phyloP scores from a whole-genome alignment of 2,329 filamentous ascomycete genomes.

The Chlorencoelia australis region DNA sequence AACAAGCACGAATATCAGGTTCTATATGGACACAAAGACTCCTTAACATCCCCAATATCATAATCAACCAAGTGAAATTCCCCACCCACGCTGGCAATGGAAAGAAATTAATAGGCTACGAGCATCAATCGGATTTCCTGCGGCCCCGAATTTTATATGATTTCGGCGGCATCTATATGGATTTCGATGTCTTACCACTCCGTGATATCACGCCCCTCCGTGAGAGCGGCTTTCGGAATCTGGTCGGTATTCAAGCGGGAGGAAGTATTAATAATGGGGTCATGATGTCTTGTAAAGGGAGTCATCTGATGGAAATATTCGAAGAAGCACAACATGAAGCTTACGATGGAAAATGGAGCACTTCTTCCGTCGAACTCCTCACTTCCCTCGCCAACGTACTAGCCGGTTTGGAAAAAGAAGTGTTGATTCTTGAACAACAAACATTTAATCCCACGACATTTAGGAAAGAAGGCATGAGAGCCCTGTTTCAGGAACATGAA shows the following conservation, averaged over 20 bases:
- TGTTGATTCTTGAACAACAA: constrained; percentile 4
- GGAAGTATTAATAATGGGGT: constrained; percentile 10
- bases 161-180: constrained; percentile 14
- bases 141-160: constrained; percentile 7
- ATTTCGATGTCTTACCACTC: constrained; percentile 14
- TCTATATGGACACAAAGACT: constrained; percentile 2
- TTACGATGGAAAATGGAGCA: constrained; percentile 24
- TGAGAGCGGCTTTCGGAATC: constrained; percentile 8
- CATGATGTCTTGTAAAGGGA: constrained; percentile 4
- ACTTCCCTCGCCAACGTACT: constrained; percentile 12
- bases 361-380: constrained; percentile 22
- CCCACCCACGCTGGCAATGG: constrained; percentile 1
- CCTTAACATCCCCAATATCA: background rate
- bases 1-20: background rate
- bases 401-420: background rate
- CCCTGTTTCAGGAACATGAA: no score
- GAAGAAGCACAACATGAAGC: constrained; percentile 13
- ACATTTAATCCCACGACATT: no score
- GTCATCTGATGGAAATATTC: constrained; percentile 1
- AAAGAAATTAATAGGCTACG: constrained; percentile 1
- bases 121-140: constrained; percentile 14
- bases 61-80: background rate
- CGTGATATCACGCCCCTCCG: constrained; percentile 11
- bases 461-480: background rate
- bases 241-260: constrained; percentile 6